Evolutionary conservation across 129 eudicot genomes (phyloP), one percentile per base, ranked within the genome.

Genomic region (Chrysanthemum makinoi): DNA sequence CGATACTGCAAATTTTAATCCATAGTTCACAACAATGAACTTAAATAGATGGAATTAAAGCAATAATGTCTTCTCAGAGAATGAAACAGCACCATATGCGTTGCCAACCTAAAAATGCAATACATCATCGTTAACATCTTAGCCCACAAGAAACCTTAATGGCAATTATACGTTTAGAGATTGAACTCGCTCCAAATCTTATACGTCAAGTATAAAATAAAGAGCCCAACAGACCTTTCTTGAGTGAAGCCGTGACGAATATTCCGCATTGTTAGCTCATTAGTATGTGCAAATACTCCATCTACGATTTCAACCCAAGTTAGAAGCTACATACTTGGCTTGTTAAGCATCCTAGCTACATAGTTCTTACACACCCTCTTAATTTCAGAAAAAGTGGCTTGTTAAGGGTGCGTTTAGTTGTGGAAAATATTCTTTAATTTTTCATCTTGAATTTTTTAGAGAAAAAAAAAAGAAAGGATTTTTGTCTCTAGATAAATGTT

Each of bases 51-150:
- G 72, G 75, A 6, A 82, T 72, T 77, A 87, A 74, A 77, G 84
- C 86, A 84, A 82, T 80, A 76, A 65, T 81, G 86, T 81, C 96
- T 84, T 84, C 90, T 68, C 73, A 84, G 94, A 69, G 94, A 85
- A 77, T 81, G 87, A 79, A 75, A 87, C 81, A 84, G 90, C 96
- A 90, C 88, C 96, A 87, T 78, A 83, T 72, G 90, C 88, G 65
- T 87, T 85, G 90, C 88, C 88, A 73, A 87, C 96, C 96, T 90
- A 90, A 73, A 90, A 90, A 87, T 83, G 78, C 76, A 85, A 90
- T 69, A 87, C 84, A 84, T 67, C 81, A 89, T 63, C 74, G 81
- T 84, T 83, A 90, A 90, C 85, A 89, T 78, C 86, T 79, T 84
- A 72, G 65, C 72, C 70, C 83, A 86, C 64, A 84, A 81, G 72